phyloP scores from a whole-genome alignment of 768 basidiomycete species.

The Lactarius hengduanensis region DNA sequence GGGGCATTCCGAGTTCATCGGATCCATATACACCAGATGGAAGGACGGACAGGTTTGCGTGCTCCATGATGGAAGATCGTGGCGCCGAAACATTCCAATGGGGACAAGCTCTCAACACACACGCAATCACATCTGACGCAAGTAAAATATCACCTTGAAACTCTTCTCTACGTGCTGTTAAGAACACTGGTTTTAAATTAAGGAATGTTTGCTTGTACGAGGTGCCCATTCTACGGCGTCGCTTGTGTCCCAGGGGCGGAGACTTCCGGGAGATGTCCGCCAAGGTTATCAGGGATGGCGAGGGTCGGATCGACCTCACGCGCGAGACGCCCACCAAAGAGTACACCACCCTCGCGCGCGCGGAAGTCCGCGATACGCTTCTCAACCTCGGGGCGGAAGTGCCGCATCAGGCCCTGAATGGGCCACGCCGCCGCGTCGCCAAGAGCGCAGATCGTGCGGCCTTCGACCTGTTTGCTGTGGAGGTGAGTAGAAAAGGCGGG shows the following conservation, averaged over 20 bases:
- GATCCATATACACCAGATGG: background rate
- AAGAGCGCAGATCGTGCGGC: constrained; percentile 94
- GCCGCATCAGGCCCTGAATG: constrained; percentile 95
- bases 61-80: background rate
- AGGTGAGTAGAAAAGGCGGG: constrained; percentile 11
- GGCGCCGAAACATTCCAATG: background rate
- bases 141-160: constrained; percentile 1
- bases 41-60: background rate
- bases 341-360: constrained; percentile 71
- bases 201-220: background rate
- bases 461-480: constrained; percentile 89
- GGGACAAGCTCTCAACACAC: background rate
- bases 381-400: constrained; percentile 97
- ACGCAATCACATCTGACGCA: background rate
- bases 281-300: constrained; percentile 74
- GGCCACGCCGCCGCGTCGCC: constrained; percentile 99
- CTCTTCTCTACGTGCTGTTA: constrained; percentile 5
- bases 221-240: background rate
- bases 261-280: constrained; percentile 46
- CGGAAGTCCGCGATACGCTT: constrained; percentile 78
- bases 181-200: constrained; percentile 11
- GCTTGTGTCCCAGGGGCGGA: constrained; percentile 29
- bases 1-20: background rate
- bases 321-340: constrained; percentile 81
- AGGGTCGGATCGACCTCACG: constrained; percentile 66